A percentile compares a stretch with the other conserved stretches of the same genome.
Conservation (phyloP, 2,329 filamentous ascomycete species). For the Xylariales sp. region DNA sequence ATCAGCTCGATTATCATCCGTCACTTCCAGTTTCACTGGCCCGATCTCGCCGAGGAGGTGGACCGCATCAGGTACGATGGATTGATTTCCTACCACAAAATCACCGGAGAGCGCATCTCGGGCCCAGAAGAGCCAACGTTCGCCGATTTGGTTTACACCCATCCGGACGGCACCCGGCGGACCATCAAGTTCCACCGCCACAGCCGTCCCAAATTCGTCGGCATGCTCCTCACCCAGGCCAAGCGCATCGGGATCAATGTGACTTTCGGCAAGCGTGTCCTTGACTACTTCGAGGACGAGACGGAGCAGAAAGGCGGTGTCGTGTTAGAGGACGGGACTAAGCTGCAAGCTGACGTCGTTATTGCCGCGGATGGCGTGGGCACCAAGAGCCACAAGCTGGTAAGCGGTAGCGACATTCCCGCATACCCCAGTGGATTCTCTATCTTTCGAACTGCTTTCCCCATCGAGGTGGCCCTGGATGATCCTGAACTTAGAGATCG, state of each 20-base stretch:
- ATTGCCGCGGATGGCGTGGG: background rate
- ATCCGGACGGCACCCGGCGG: no score
- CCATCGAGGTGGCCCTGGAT: background rate
- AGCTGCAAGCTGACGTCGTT: background rate
- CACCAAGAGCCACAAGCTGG: background rate
- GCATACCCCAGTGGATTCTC: background rate
- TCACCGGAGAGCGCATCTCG: no score
- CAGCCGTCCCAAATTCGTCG: no score
- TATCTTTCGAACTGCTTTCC: background rate
- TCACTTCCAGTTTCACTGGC: no score
- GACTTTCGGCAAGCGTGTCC: conserved; percentile 22
- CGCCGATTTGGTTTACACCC: no score
- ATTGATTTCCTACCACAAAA: no score
- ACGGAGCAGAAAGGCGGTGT: conserved; percentile 1
- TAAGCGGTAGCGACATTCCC: background rate
- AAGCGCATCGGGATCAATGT: conserved; percentile 20
- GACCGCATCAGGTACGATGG: no score
- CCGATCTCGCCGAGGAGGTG: no score
- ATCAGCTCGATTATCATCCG: no score
- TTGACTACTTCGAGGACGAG: conserved; percentile 19
- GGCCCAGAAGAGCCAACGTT: no score
- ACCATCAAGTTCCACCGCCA: no score
- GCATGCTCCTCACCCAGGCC: conserved; percentile 14
- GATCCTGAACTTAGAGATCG: background rate
- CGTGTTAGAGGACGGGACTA: background rate